Evolutionary conservation across 2,329 filamentous ascomycete species (phyloP).

Genomic region (Aureobasidium sp.): DNA sequence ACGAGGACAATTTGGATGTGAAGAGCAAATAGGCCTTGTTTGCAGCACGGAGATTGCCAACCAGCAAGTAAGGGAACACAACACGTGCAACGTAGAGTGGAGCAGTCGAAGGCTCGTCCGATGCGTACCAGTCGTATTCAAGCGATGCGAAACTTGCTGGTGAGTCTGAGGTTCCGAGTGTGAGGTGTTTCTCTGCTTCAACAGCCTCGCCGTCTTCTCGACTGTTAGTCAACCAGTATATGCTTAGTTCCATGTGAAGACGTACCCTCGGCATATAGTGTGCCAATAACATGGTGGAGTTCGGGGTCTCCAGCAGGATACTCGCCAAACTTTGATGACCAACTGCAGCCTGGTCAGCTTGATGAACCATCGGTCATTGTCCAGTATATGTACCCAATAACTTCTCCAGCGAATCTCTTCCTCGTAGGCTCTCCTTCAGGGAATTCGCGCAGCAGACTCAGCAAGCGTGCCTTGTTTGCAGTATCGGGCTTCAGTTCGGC

Average conservation of each 20-base stretch:
- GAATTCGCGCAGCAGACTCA: conserved; percentile 76
- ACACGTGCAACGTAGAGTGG: conserved; percentile 79
- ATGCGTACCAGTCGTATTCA: conserved; percentile 90
- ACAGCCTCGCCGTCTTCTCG: conserved; percentile 71
- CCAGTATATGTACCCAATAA: conserved; percentile 57
- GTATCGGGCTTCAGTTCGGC: conserved; percentile 71
- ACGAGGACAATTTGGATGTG: conserved; percentile 55
- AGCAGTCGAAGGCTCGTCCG: conserved; percentile 81
- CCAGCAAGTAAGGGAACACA: conserved; percentile 82
- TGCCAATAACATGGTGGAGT: conserved; percentile 84
- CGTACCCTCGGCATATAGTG: conserved; percentile 72
- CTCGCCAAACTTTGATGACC: conserved; percentile 80
- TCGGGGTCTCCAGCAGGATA: conserved; percentile 90
- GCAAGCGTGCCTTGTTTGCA: conserved; percentile 63
- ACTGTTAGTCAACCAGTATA: background rate
- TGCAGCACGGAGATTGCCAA: conserved; percentile 84
- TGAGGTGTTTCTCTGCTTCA: conserved; percentile 84
- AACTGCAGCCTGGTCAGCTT: conserved; percentile 40
- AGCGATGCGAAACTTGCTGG: conserved; percentile 71
- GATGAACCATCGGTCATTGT: background rate
- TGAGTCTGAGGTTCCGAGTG: conserved; percentile 84
- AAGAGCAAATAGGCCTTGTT: conserved; percentile 76
- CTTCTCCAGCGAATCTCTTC: conserved; percentile 85
- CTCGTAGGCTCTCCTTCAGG: conserved; percentile 76
- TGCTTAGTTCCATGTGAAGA: background rate